Percentiles rank a stretch among this genome's conserved stretches.
phyloP scores from a whole-genome alignment of 768 basidiomycete species.

The Stropharia rugosoannulata region DNA sequence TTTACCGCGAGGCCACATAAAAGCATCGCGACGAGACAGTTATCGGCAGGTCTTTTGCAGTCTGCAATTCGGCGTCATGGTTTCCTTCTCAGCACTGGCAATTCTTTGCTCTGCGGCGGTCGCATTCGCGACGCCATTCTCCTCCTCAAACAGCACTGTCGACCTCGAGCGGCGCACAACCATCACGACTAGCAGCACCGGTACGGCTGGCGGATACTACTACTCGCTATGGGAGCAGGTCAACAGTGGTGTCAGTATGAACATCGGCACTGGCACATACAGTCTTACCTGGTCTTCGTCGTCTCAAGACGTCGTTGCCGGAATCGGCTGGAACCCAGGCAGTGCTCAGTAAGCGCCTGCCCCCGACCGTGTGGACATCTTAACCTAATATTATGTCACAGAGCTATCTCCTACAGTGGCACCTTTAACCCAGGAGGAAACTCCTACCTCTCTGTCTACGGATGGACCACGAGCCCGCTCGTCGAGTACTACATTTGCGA shows the following conservation, averaged over 20 bases:
- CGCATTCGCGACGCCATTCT: conserved; percentile 3
- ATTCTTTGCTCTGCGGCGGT: conserved; percentile 4
- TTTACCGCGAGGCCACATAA: too few species aligned
- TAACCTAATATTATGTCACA: conserved; percentile 5
- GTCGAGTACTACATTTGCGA: conserved; percentile 50
- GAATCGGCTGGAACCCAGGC: conserved; percentile 37
- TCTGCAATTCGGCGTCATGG: conserved; percentile 3
- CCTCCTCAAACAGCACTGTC: conserved; percentile 1
- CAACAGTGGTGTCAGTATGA: conserved; percentile 13
- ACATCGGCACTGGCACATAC: conserved; percentile 14
- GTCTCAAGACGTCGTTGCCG: conserved; percentile 14
- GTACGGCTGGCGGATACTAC: conserved; percentile 9
- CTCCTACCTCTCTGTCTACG: conserved; percentile 43
- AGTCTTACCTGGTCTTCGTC: conserved; percentile 12
- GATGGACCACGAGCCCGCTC: conserved; percentile 45
- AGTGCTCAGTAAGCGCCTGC: conserved; percentile 21
- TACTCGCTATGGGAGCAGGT: conserved; percentile 16
- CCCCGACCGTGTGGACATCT: neutral
- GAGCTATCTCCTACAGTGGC: conserved; percentile 36
- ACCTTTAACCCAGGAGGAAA: conserved; percentile 38
- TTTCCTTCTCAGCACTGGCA: conserved; percentile 10
- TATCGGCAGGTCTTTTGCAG: too few species aligned
- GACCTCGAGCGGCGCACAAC: conserved; percentile 8
- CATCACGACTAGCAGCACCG: conserved; percentile 14
- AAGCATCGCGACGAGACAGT: too few species aligned